Evolutionary conservation across 1,284 basidiomycete genomes (phyloP), one percentile per base, ranked within the genome.

Genomic region (Tilletia caries): DNA sequence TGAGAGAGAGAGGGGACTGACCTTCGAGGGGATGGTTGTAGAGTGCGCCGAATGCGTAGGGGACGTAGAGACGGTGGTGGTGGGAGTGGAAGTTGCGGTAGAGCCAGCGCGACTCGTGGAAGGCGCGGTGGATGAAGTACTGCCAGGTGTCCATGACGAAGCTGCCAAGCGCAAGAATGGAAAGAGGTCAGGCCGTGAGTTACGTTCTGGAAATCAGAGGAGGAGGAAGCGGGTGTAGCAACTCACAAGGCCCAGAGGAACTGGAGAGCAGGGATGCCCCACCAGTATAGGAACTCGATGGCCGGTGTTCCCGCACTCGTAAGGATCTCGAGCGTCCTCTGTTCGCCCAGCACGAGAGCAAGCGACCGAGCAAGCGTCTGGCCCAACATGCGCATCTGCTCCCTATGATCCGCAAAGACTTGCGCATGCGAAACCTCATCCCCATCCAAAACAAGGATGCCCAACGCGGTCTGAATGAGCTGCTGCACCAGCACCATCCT

Each of bases 91-190:
- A 88, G 71, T 92, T 88, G 76, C 90, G 91, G 86, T 97, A 99
- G 43, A 98, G 87, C 83, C 88, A 95, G 70, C 91, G 91, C 86
- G 92, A 94, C 79, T 88, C 86, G 86, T 98, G 95, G 89, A 97
- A 93, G 50, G 86, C 85, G 64, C 96, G 92, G 83, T 99, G 95
- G 48, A 93, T 87, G 85, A 93, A 93, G 85, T 98, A 99, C 85
- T 99, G 94, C 94, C 94, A 98, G 41, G 95, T 94, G 85, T 99
- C 95, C 81, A 98, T 91, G 72, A 95, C 84, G 83, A 96, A 92
- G 86, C 94, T 97, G 33, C 10, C 20, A 50, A 33, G 27, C 27
- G 48, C 20, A 50, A 33, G n/a, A 41, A 29, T 2, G 20, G 43
- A 48, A n/a, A 29, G 25, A 10, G 20, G 58, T 71, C 62, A 44